Evolutionary conservation across 495 filamentous ascomycete species (phyloP).

Genomic region (Podospora pseudocomata): DNA sequence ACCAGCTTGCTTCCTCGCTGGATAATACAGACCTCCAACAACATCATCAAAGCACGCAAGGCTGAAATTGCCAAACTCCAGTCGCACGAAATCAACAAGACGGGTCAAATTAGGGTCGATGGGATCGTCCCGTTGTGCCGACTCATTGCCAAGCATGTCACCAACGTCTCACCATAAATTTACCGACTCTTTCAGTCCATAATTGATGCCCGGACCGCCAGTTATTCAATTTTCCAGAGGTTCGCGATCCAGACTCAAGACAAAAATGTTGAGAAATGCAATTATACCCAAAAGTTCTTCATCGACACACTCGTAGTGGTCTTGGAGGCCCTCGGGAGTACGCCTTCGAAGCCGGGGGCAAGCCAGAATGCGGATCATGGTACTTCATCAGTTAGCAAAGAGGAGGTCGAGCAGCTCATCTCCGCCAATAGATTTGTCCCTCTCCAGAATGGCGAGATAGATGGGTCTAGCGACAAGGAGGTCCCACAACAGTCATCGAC

Average conservation of each 20-base stretch:
- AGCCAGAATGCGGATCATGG: constrained; percentile 1
- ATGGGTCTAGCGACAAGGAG: constrained; percentile 14
- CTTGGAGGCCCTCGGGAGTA: constrained; percentile 36
- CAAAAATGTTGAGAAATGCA: constrained; percentile 38
- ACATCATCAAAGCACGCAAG: constrained; percentile 21
- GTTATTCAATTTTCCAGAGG: constrained; percentile 27
- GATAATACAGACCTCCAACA: constrained; percentile 39
- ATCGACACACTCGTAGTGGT: constrained; percentile 36
- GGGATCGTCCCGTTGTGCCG: constrained; percentile 32
- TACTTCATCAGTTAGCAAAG: constrained; percentile 18
- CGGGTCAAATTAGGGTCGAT: constrained; percentile 30
- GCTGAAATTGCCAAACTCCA: not conserved
- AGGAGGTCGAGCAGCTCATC: constrained; percentile 27
- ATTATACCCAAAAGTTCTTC: constrained; percentile 40
- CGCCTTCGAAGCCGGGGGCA: constrained; percentile 13
- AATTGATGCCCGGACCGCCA: constrained; percentile 27
- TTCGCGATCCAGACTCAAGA: constrained; percentile 33
- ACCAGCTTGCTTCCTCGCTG: constrained; percentile 39
- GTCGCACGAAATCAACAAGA: constrained; percentile 10
- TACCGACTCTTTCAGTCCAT: constrained; percentile 32
- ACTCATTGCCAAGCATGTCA: constrained; percentile 35
- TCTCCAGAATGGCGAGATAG: constrained; percentile 23
- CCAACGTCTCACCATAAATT: constrained; percentile 26
- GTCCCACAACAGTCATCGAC: not conserved
- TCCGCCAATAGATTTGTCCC: constrained; percentile 35